Evolutionary conservation across 2,329 filamentous ascomycete genomes (phyloP).

Genomic region (Botryotinia globosa): DNA sequence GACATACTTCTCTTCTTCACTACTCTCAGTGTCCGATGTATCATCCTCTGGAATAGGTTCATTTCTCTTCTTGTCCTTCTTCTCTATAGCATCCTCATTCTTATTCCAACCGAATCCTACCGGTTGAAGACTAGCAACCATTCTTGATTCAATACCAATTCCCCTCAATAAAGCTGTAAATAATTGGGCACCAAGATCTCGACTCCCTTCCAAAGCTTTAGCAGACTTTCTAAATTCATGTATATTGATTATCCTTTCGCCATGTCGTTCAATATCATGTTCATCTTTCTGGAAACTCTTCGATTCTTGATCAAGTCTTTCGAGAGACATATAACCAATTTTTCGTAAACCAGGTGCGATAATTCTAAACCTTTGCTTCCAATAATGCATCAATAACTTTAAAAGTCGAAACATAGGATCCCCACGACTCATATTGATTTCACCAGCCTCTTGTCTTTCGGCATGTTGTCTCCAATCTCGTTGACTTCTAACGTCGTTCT

Average conservation of each 20-base stretch:
- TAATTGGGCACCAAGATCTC: conserved; percentile 83
- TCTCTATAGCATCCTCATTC: conserved; percentile 67
- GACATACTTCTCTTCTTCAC: conserved; percentile 17
- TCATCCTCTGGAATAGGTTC: conserved; percentile 41
- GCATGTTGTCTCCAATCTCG: conserved; percentile 73
- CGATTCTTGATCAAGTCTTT: conserved; percentile 69
- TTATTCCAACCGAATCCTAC: conserved; percentile 90
- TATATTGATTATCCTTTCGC: conserved; percentile 69
- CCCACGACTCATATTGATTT: conserved; percentile 74
- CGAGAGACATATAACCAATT: conserved; percentile 79
- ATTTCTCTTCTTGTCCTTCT: conserved; percentile 33
- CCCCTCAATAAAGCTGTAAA: conserved; percentile 83
- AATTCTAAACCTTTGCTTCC: conserved; percentile 79
- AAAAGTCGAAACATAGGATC: conserved; percentile 79
- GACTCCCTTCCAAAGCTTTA: conserved; percentile 70
- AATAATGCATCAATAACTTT: conserved; percentile 75
- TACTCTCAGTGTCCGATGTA: conserved; percentile 31
- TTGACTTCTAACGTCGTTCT: conserved; percentile 43
- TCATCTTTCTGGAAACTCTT: conserved; percentile 64
- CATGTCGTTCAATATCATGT: conserved; percentile 63
- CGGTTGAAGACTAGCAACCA: conserved; percentile 83
- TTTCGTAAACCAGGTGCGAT: conserved; percentile 82
- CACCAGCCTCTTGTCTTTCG: conserved; percentile 64
- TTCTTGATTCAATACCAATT: conserved; percentile 74
- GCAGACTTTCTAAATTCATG: conserved; percentile 69